These are phyloP conservation scores for Dendrobium chrysotoxum DNA, from an alignment of 106 monocot genomes.

Conservation along the genomic window DNA sequence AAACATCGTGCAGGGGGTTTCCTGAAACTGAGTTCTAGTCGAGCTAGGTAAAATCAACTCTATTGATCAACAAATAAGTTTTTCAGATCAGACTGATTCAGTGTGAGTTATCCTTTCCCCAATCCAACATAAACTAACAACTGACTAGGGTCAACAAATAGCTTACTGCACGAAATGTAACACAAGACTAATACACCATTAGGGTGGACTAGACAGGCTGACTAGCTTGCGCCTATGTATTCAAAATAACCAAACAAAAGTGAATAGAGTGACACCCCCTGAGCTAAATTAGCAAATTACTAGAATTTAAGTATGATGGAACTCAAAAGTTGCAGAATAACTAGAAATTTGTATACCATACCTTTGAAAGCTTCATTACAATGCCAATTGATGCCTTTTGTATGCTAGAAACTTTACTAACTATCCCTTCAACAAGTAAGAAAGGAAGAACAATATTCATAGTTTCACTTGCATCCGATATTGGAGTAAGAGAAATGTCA, in stretches of 20 bases:
- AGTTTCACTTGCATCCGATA: slow-evolving; percentile 68
- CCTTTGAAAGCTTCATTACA: slow-evolving; percentile 97
- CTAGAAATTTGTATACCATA: slow-evolving; percentile 9
- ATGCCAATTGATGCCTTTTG: slow-evolving; percentile 82
- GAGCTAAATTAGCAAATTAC: background rate
- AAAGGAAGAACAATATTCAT: slow-evolving; percentile 89
- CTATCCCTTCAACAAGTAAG: slow-evolving; percentile 80
- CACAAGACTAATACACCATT: background rate
- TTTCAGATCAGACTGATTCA: background rate
- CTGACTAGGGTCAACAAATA: background rate
- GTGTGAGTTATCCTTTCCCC: background rate
- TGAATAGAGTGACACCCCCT: background rate
- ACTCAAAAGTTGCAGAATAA: background rate
- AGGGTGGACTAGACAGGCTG: background rate
- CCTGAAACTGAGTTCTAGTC: too few relatives aligned
- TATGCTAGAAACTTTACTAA: slow-evolving; percentile 87
- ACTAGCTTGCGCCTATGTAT: background rate
- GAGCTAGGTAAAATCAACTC: background rate
- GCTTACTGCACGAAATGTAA: background rate
- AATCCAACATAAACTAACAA: background rate
- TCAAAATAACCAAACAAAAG: background rate
- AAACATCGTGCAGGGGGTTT: too few relatives aligned
- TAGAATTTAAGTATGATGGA: background rate
- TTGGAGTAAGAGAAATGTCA: slow-evolving; percentile 70
- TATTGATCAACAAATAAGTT: background rate